Conservation (phyloP, 139 green algal genomes). For the Chlorella ohadii region DNA sequence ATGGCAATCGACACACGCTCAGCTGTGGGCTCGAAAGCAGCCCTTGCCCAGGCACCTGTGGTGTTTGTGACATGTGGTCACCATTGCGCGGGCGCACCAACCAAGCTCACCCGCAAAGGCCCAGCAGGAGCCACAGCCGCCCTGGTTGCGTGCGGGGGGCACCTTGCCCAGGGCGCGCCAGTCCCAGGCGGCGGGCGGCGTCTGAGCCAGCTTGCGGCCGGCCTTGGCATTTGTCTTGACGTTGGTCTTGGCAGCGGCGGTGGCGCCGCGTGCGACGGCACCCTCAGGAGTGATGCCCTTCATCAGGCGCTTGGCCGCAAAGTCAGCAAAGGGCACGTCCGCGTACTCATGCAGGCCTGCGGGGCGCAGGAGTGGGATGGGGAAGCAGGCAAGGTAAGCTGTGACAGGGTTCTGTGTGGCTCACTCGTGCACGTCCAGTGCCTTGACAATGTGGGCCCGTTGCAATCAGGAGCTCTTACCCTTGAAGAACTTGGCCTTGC, state of each 20-base stretch:
- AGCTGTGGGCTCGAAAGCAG: not conserved
- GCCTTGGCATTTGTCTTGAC: not conserved
- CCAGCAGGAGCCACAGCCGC: conserved; percentile 7
- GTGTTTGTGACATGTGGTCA: too few species aligned
- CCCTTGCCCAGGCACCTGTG: too few species aligned
- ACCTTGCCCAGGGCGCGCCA: conserved; percentile 2
- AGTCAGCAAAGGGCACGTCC: not conserved
- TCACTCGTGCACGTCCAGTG: too few species aligned
- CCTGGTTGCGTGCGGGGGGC: not conserved
- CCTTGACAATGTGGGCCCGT: too few species aligned
- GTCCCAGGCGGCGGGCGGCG: not conserved
- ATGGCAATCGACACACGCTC: not conserved
- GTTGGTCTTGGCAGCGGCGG: not conserved
- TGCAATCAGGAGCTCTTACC: too few species aligned
- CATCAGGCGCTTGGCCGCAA: not conserved
- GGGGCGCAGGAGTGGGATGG: not conserved
- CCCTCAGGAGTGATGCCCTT: too few species aligned
- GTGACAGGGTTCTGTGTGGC: too few species aligned
- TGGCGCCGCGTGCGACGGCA: too few species aligned
- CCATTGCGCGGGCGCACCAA: too few species aligned
- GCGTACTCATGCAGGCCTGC: not conserved
- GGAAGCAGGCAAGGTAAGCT: too few species aligned
- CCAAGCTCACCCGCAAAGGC: not conserved
- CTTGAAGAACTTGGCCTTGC: not conserved
- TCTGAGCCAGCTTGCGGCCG: conserved; percentile 5